phyloP scores from a whole-genome alignment of 768 basidiomycete genomes.

The Strobilomyces dryophilus region DNA sequence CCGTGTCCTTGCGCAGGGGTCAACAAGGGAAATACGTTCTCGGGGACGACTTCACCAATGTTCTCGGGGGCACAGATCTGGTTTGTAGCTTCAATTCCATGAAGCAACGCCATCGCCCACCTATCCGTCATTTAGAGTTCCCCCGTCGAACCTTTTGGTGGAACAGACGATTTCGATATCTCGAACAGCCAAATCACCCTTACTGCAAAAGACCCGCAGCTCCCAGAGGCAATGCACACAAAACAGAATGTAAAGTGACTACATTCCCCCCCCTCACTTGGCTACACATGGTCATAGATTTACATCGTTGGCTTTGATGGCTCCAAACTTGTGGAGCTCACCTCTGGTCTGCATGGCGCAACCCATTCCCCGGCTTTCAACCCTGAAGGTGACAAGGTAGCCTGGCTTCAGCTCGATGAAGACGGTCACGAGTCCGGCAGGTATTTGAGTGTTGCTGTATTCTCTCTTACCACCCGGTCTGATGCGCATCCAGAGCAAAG shows the following conservation, averaged over 20 bases:
- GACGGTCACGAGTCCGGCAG: constrained; percentile 91
- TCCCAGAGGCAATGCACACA: constrained; percentile 81
- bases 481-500: constrained; percentile 47
- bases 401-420: constrained; percentile 83
- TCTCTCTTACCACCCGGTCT: background rate
- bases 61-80: constrained; percentile 64
- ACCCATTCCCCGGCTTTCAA: constrained; percentile 71
- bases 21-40: constrained; percentile 48
- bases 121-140: constrained; percentile 40
- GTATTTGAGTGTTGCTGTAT: constrained; percentile 27
- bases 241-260: constrained; percentile 64
- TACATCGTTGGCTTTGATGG: constrained; percentile 64
- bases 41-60: constrained; percentile 49
- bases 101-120: background rate
- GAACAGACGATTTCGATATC: constrained; percentile 74
- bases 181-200: constrained; percentile 69
- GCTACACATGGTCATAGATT: constrained; percentile 40
- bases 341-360: constrained; percentile 82
- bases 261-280: background rate
- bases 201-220: constrained; percentile 78
- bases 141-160: constrained; percentile 88
- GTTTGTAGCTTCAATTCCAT: constrained; percentile 38
- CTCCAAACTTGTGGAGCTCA: constrained; percentile 59
- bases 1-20: constrained; percentile 51
- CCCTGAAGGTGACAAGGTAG: constrained; percentile 61